Percentiles rank a stretch among this genome's conserved stretches.
Evolutionary conservation across 345 rosid species (phyloP).

Genomic region (Hibiscus tridactylites): DNA sequence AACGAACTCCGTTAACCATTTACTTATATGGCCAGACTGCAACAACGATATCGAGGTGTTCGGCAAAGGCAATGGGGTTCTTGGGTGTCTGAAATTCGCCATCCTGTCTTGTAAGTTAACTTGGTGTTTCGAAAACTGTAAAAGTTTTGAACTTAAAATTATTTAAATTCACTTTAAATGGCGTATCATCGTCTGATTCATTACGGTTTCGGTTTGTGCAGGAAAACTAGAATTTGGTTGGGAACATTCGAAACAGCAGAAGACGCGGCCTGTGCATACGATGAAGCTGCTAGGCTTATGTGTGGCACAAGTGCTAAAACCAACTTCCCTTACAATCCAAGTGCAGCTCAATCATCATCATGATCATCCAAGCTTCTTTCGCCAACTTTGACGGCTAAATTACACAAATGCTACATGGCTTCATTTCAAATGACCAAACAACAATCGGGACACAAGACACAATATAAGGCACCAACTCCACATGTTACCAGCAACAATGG

Average conservation of each 20-base stretch:
- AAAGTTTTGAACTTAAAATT: no score
- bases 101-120: constrained; percentile 65
- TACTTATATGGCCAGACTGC: neutral
- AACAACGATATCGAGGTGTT: constrained; percentile 13
- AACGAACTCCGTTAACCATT: no score
- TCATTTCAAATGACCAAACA: constrained; percentile 76
- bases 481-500: constrained; percentile 11
- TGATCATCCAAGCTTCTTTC: constrained; percentile 85
- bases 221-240: constrained; percentile 95
- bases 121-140: neutral
- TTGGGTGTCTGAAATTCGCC: constrained; percentile 31
- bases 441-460: constrained; percentile 26
- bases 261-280: constrained; percentile 91
- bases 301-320: constrained; percentile 91
- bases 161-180: no score
- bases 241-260: constrained; percentile 97
- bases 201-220: constrained; percentile 26
- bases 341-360: constrained; percentile 51
- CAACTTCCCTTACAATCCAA: constrained; percentile 82
- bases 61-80: neutral
- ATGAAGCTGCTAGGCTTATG: constrained; percentile 97
- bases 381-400: constrained; percentile 79
- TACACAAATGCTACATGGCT: constrained; percentile 90
- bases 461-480: constrained; percentile 18
- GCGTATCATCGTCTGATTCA: no score